Conservation (phyloP, 2,329 filamentous ascomycete species). For the Talaromyces sp. region DNA sequence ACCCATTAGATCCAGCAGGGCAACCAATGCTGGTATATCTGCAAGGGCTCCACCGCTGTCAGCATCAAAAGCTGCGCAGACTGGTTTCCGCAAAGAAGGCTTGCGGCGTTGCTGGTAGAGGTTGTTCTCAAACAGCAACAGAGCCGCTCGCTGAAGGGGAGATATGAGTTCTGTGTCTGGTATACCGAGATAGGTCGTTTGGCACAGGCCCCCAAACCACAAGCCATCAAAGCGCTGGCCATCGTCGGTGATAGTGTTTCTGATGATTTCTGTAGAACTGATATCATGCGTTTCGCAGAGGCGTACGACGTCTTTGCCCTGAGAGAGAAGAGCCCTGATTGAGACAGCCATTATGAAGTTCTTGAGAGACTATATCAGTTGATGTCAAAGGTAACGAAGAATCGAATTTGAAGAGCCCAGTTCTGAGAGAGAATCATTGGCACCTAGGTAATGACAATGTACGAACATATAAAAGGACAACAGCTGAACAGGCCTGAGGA, state of each 20-base stretch:
- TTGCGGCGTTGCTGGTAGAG: background rate
- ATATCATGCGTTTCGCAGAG: too few relatives aligned
- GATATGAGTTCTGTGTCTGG: background rate
- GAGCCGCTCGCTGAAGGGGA: background rate
- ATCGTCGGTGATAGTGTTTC: background rate
- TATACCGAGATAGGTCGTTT: background rate
- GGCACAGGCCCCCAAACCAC: background rate
- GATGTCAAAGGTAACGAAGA: too few relatives aligned
- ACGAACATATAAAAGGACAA: too few relatives aligned
- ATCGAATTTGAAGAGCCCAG: too few relatives aligned
- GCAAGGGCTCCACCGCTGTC: background rate
- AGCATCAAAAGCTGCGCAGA: background rate
- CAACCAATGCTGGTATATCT: background rate
- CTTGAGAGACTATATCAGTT: too few relatives aligned
- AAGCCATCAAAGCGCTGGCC: background rate
- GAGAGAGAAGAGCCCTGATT: too few relatives aligned
- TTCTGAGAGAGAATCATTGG: too few relatives aligned
- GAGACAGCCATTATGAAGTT: too few relatives aligned
- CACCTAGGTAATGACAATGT: too few relatives aligned
- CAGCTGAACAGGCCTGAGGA: too few relatives aligned
- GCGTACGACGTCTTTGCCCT: too few relatives aligned
- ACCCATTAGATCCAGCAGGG: background rate
- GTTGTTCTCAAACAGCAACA: background rate
- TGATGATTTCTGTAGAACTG: too few relatives aligned
- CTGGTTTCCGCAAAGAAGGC: background rate